Evolutionary conservation across 768 basidiomycete species (phyloP).

Genomic region (Xanthoconium stramineum): DNA sequence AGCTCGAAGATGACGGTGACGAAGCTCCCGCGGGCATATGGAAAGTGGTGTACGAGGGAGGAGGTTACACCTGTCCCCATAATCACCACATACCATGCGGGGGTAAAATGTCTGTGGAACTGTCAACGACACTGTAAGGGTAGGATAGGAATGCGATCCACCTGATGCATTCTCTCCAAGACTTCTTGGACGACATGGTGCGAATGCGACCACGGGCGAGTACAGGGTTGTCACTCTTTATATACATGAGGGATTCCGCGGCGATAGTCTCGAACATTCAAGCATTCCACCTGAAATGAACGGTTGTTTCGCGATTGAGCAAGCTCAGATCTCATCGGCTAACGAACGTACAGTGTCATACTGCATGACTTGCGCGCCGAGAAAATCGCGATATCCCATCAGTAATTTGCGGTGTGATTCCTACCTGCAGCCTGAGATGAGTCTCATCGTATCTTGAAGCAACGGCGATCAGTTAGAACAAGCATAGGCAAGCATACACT

Average conservation of each 20-base stretch:
- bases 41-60: constrained; percentile 40
- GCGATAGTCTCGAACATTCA: too few species aligned
- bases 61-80: constrained; percentile 47
- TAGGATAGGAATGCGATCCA: constrained; percentile 1
- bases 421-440: too few species aligned
- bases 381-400: too few species aligned
- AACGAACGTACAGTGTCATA: too few species aligned
- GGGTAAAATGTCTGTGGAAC: constrained; percentile 41
- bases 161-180: constrained; percentile 38
- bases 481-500: too few species aligned
- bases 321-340: too few species aligned
- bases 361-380: too few species aligned
- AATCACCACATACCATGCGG: constrained; percentile 45
- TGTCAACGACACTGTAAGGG: neutral
- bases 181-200: constrained; percentile 28
- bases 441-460: too few species aligned
- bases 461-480: too few species aligned
- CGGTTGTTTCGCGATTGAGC: too few species aligned
- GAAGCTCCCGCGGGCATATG: constrained; percentile 37
- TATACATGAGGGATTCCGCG: neutral
- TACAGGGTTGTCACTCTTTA: neutral
- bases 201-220: neutral
- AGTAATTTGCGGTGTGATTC: too few species aligned
- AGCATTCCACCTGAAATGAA: too few species aligned
- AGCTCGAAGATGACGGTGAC: constrained; percentile 35